Evolutionary conservation across 2,329 filamentous ascomycete genomes (phyloP).

Genomic region (Ophiocordyceps robertsii): DNA sequence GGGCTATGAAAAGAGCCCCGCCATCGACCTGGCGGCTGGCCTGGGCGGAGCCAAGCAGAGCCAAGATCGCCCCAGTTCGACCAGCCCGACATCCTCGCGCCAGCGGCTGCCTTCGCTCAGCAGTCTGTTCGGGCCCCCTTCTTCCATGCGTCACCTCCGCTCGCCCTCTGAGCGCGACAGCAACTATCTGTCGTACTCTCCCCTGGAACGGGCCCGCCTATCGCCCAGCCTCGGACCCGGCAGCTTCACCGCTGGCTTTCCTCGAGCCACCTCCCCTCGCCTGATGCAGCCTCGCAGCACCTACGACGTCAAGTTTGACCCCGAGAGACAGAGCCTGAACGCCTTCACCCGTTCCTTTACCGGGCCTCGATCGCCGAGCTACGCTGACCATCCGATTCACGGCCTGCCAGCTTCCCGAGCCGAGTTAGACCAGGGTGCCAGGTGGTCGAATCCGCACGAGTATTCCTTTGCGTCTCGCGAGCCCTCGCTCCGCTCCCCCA

Average conservation of each 20-base stretch:
- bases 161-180: constrained; percentile 34
- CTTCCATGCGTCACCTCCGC: constrained; percentile 27
- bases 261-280: constrained; percentile 21
- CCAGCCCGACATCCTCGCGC: constrained; percentile 14
- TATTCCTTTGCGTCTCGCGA: constrained; percentile 32
- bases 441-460: constrained; percentile 27
- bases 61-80: constrained; percentile 20
- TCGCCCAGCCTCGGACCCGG: constrained; percentile 22
- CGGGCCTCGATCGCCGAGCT: constrained; percentile 30
- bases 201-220: constrained; percentile 32
- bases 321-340: constrained; percentile 22
- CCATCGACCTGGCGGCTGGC: constrained; percentile 27
- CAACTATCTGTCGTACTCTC: constrained; percentile 27
- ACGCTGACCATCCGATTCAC: constrained; percentile 22
- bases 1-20: constrained; percentile 37
- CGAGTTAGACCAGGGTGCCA: constrained; percentile 20
- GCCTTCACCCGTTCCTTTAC: constrained; percentile 21
- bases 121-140: constrained; percentile 39
- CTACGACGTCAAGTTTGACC: constrained; percentile 31
- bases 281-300: constrained; percentile 30
- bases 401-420: constrained; percentile 19
- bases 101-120: constrained; percentile 43
- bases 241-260: constrained; percentile 34
- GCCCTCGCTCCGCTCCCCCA: constrained; percentile 16
- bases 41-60: constrained; percentile 18